Base-by-base conservation (phyloP, 2,329 filamentous ascomycete genomes). In the Fusarium odoratissimum region DNA sequence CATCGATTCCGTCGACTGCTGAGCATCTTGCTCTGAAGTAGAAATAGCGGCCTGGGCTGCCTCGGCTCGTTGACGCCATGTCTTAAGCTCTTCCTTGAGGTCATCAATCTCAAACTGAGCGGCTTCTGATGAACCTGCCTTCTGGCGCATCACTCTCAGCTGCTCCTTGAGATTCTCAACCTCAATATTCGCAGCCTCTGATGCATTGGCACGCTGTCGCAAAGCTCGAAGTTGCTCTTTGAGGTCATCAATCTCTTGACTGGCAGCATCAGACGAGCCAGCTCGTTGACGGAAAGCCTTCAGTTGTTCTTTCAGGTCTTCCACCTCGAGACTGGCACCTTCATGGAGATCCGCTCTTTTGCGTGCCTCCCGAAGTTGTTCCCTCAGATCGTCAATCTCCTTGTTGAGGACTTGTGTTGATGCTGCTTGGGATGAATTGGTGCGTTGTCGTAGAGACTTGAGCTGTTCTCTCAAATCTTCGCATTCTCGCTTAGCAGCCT, bases 401-500 rank as follows among this genome's bases (percentile, higher is more conserved):
- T 69, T 67, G 16, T 66, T 78, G 17, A 78, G 76, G 21, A 76
- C 75, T 30, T 79, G 77, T 37, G 60, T 61, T 46, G 69, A 71
- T 21, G 67, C 62, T 25, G 57, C 44, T 61, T 72, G 69, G 5
- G 77, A 41, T 61, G 69, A 35, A 67, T 64, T 70, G 46, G 40
- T 61, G n/a, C 68, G 69, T 69, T 68, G 71, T 42, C 70, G 57
- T 17, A 74, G 61, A 42, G 84, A 83, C 62, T 69, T 67, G n/a
- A 73, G 67, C 38, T 76, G 73, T 21, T 71, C 65, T 51, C 65
- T 69, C 33, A 76, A 51, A 55, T 71, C 61, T 14, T 74, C 72
- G 42, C 84, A 85, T 72, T 87, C 83, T 59, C 85, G 81, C 62
- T 83, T 84, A 19, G 84, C 82, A n/a, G 70, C 58, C 14, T 76